These are phyloP conservation scores for Alternaria alternata DNA, from an alignment of 2,329 filamentous ascomycete species.

Conservation along the genomic window DNA sequence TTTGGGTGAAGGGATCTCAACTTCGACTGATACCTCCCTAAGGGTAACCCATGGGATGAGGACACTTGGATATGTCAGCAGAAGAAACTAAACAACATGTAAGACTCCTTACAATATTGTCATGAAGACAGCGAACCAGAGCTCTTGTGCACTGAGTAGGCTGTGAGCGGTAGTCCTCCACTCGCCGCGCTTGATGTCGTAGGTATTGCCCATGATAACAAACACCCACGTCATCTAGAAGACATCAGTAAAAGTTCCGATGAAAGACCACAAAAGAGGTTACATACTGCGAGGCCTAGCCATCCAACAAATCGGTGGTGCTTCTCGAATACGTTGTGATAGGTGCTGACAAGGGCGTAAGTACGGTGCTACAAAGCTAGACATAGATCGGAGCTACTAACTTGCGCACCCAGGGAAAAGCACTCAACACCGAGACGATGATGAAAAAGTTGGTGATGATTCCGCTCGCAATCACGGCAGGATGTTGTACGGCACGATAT, in stretches of 20 bases:
- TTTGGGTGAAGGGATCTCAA: constrained; percentile 48
- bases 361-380: constrained; percentile 4
- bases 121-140: constrained; percentile 50
- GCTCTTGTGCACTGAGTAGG: constrained; percentile 44
- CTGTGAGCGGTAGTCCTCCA: constrained; percentile 39
- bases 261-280: too few species aligned
- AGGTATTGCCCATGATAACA: constrained; percentile 44
- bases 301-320: constrained; percentile 48
- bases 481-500: constrained; percentile 44
- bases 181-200: constrained; percentile 45
- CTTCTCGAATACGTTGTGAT: constrained; percentile 49
- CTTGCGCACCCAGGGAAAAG: constrained; percentile 50
- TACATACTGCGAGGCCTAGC: constrained; percentile 46
- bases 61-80: constrained; percentile 30
- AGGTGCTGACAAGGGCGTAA: constrained; percentile 35
- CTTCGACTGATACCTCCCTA: constrained; percentile 45
- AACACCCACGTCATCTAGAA: constrained; percentile 47
- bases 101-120: constrained; percentile 42
- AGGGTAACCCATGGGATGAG: constrained; percentile 48
- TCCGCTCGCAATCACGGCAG: constrained; percentile 42
- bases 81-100: not conserved
- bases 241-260: constrained; percentile 11
- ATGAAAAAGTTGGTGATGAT: constrained; percentile 47
- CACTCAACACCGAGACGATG: constrained; percentile 46
- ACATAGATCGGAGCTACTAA: constrained; percentile 21